Evolutionary conservation across 1,139 yeast species (phyloP).

Genomic region (Maudiozyma humilis): DNA sequence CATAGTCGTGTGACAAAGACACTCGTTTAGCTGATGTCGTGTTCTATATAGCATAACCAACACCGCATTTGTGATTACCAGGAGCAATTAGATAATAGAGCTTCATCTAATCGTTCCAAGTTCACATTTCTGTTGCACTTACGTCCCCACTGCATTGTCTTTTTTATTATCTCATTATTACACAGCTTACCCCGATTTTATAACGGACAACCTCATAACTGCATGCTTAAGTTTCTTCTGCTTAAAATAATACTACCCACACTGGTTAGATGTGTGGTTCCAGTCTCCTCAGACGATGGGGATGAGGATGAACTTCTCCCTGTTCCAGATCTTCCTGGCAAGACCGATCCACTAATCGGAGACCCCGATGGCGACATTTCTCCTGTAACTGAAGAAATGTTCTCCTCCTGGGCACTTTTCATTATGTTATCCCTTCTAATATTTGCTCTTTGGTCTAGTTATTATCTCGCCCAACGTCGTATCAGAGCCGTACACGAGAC

Average conservation of each 20-base stretch:
- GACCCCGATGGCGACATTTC: slow-evolving; percentile 48
- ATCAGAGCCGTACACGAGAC: slow-evolving; percentile 96
- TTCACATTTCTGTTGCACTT: too few species aligned
- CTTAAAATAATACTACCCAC: slow-evolving; percentile 12
- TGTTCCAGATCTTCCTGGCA: slow-evolving; percentile 16
- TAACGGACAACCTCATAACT: not conserved
- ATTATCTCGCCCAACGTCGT: slow-evolving; percentile 81
- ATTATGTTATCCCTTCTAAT: slow-evolving; percentile 73
- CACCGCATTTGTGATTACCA: too few species aligned
- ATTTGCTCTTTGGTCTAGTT: slow-evolving; percentile 90
- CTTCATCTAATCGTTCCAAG: too few species aligned
- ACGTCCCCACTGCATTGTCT: too few species aligned
- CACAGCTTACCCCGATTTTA: too few species aligned
- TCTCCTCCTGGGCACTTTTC: slow-evolving; percentile 94
- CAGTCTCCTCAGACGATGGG: slow-evolving; percentile 16
- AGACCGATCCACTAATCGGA: slow-evolving; percentile 21
- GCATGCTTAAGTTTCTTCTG: slow-evolving; percentile 10
- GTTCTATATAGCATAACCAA: too few species aligned
- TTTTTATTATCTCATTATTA: too few species aligned
- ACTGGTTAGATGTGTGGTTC: slow-evolving; percentile 16
- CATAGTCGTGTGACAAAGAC: too few species aligned
- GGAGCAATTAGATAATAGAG: too few species aligned
- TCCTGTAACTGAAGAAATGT: slow-evolving; percentile 93
- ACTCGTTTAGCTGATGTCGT: too few species aligned
- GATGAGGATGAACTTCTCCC: slow-evolving; percentile 25